Base-by-base conservation (phyloP, 768 basidiomycete genomes). In the Myochromella boudieri region DNA sequence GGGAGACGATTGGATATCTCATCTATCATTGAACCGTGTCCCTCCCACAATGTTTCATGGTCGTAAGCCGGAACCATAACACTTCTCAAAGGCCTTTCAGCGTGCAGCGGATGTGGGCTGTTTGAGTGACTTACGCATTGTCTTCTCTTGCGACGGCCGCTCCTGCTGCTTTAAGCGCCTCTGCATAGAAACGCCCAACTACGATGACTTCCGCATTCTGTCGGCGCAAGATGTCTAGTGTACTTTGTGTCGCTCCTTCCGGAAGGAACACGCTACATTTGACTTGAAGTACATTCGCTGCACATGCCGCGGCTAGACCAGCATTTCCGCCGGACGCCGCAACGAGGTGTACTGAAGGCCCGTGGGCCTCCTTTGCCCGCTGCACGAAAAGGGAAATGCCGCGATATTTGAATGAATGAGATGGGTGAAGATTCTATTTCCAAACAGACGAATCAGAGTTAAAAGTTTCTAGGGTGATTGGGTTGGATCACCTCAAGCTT, bases 251-350 rank as follows among this genome's bases (percentile, higher is more conserved):
- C 10, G 74, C 81, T 4, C 75, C 76, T 26, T 71, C 62, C 0
- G 88, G 86, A 18, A 91, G 69, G 59, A 73, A 89, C 2, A 90
- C 81, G 5, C 80, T 85, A 60, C 87, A 89, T 57, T 61, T 69
- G 33, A 87, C 67, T 5, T 66, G 65, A 18, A 88, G 70, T 15
- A 58, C 65, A 22, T 74, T 68, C 7, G 87, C 79, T 17, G 81
- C 82, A 51, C 78, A 76, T 12, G 87, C 87, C 0, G 78, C 77
- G 10, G 86, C 88, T 11, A 88, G 67, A 1, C 82, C 87, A n/a
- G 85, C 89, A 58, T 91, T 90, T n/a, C 88, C 88, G 4, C 84
- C 78, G 0, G 88, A 91, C 0, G 88, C 86, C 41, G 83, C 79
- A 33, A 89, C 68, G 33, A 83, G 67, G 60, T 87, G 88, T 4